phyloP scores from a whole-genome alignment of 768 basidiomycete species.

The Rhizopogon vinicolor region DNA sequence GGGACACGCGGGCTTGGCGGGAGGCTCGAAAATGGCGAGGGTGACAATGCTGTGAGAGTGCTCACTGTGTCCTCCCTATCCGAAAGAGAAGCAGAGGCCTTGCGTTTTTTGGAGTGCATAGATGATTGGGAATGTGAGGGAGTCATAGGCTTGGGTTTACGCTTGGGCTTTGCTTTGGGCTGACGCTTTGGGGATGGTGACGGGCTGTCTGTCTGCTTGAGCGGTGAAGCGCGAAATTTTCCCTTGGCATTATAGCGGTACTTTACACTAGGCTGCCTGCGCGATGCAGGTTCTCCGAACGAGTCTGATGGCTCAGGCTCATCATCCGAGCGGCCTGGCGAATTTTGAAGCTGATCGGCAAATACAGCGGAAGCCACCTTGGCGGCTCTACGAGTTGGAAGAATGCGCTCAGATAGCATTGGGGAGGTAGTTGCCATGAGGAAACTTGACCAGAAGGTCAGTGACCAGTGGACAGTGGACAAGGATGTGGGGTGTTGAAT shows the following conservation, averaged over 20 bases:
- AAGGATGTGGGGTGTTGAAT: neutral
- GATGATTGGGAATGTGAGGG: slow-evolving; percentile 6
- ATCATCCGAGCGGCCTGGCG: slow-evolving; percentile 18
- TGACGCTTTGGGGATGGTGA: slow-evolving; percentile 19
- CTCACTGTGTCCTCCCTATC: slow-evolving; percentile 6
- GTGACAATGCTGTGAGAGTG: slow-evolving; percentile 11
- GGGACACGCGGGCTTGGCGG: slow-evolving; percentile 12
- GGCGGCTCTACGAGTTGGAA: slow-evolving; percentile 31
- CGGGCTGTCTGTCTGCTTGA: slow-evolving; percentile 19
- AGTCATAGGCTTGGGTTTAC: slow-evolving; percentile 1
- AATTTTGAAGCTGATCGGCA: slow-evolving; percentile 27
- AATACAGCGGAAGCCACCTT: slow-evolving; percentile 27
- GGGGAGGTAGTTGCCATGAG: neutral
- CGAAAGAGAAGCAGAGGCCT: slow-evolving; percentile 9
- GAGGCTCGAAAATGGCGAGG: slow-evolving; percentile 23
- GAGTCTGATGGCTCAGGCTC: slow-evolving; percentile 15
- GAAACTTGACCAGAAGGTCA: neutral
- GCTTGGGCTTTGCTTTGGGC: slow-evolving; percentile 7
- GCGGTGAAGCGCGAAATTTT: slow-evolving; percentile 28
- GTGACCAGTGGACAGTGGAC: too few species aligned
- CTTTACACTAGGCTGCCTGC: slow-evolving; percentile 22
- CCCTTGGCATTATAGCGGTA: slow-evolving; percentile 28
- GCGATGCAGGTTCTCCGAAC: slow-evolving; percentile 19
- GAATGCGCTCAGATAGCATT: slow-evolving; percentile 8
- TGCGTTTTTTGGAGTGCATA: slow-evolving; percentile 17